Base-by-base conservation (phyloP, 768 basidiomycete species). In the Mycena filopes region DNA sequence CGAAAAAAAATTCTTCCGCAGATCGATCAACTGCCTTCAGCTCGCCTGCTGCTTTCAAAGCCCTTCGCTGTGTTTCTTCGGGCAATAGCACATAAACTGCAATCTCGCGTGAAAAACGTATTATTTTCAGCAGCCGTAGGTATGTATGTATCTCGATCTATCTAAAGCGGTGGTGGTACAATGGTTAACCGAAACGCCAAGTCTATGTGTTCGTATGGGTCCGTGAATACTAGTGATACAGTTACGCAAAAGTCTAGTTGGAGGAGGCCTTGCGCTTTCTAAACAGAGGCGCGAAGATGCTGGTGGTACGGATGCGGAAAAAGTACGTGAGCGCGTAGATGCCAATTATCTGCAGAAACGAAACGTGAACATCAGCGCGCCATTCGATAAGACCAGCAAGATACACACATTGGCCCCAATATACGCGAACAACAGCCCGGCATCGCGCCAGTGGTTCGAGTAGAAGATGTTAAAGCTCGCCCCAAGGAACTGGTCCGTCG, bases 401-500 rank as follows among this genome's bases (percentile, higher is more conserved):
- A 16, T 16, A 64, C 78, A 64, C 64, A 86, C 82, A 64, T 87
- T 86, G 70, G 84, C 80, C 1, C 74, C 67, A 55, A 83, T 81
- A 65, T 82, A 87, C 0, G 72, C 84, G 66, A 80, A 81, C 67
- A 89, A 71, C 33, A 89, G 72, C 0, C 86, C 86, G 57, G 83
- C 80, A 70, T 88, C 75, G 36, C 86, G 74, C 86, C 86, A 88
- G 47, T 81, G 80, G 50, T 77, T 70, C 28, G 77, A 76, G 47
- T 89, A 93, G 48, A 74, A 80, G 33, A 93, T 89, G 68, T 88
- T 89, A 77, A 93, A 91, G 65, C 70, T 78, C 11, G 68, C 65
- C 4, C 70, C 77, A 55, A 92, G 76, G 80, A 86, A 92, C 68
- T 83, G 71, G 69, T 90, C 83, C 5, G 89, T 88, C 3, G 79